Percentiles rank a stretch among this genome's conserved stretches.
Evolutionary conservation across 805 yeast species (phyloP).

Genomic region (Candida arabinofermentans): DNA sequence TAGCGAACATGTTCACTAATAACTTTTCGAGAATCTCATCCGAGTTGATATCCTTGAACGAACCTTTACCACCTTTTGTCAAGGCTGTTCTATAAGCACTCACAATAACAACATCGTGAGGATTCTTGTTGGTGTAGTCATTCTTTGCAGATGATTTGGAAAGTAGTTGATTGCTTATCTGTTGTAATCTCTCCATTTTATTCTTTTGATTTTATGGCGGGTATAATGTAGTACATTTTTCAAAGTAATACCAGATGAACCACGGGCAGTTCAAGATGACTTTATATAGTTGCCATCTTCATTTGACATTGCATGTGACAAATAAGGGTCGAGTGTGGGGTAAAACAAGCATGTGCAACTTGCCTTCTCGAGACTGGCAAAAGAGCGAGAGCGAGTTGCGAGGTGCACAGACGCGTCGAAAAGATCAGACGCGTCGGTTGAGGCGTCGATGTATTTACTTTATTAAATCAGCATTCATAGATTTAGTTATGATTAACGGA

Average conservation of each 20-base stretch:
- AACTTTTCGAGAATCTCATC: slow-evolving; percentile 73
- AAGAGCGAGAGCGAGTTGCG: too few species aligned
- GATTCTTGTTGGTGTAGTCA: slow-evolving; percentile 42
- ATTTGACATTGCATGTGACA: slow-evolving; percentile 3
- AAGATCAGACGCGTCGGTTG: too few species aligned
- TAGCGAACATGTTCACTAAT: slow-evolving; percentile 55
- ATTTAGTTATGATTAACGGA: too few species aligned
- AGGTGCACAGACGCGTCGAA: too few species aligned
- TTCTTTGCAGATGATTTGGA: slow-evolving; percentile 14
- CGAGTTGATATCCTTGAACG: slow-evolving; percentile 75
- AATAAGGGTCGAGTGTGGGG: background rate
- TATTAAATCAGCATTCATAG: too few species aligned
- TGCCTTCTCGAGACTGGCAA: background rate
- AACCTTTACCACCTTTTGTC: slow-evolving; percentile 83
- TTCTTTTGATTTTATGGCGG: background rate
- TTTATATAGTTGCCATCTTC: slow-evolving; percentile 9
- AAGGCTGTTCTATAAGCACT: slow-evolving; percentile 89
- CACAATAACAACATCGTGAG: slow-evolving; percentile 88
- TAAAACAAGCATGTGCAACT: background rate
- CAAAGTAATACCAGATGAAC: too few species aligned
- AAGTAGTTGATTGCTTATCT: slow-evolving; percentile 31
- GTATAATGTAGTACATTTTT: too few species aligned
- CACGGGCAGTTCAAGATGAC: too few species aligned
- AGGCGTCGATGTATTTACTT: too few species aligned
- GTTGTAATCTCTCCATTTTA: slow-evolving; percentile 35